Evolutionary conservation across 129 eudicot species (phyloP), one percentile per base, ranked within the genome.

Genomic region (Pittosporum tobira): DNA sequence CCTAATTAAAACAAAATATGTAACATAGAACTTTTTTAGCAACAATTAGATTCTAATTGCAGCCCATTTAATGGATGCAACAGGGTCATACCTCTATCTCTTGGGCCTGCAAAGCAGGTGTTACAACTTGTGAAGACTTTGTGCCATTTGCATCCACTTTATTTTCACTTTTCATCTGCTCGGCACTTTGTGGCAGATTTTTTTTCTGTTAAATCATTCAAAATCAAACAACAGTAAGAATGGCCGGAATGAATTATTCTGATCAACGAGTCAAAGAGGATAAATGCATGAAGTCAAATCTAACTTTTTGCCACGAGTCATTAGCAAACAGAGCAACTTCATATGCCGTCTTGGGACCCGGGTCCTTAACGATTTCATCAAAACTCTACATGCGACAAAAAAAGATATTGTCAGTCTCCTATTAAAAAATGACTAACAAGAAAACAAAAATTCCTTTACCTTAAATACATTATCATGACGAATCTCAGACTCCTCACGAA

Each of bases 221-320:
- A 27, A 68, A 28, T 26, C 25, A 26, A 26, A 68, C 49, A 66
- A 43, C 3, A 20, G 52, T 70, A 48, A 74, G 57, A 60, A 46
- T 37, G 57, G 51, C 28, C 60, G 15, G 29, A 29, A 21, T 15
- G 20, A 40, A 53, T 16, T 47, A 19, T n/a, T 49, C 25, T 51
- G 31, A 5, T 71, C 26, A 56, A 11, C 2, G 25, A 47, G 28
- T 7, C 3, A 0, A 16, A 15, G 53, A 19, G 6, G 20, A 22
- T 14, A 34, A 30, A 11, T 11, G 7, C 12, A 50, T n/a, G 47
- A 40, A 16, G 13, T 12, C 55, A 58, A 65, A 34, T 19, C 48
- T 53, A 62, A 93, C 99, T 88, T 81, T 87, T 55, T 87, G 75
- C 81, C 80, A 74, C 9, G 85, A 66, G 57, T 82, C 77, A 53